phyloP scores from a whole-genome alignment of 768 basidiomycete genomes.

The Galerina marginata region DNA sequence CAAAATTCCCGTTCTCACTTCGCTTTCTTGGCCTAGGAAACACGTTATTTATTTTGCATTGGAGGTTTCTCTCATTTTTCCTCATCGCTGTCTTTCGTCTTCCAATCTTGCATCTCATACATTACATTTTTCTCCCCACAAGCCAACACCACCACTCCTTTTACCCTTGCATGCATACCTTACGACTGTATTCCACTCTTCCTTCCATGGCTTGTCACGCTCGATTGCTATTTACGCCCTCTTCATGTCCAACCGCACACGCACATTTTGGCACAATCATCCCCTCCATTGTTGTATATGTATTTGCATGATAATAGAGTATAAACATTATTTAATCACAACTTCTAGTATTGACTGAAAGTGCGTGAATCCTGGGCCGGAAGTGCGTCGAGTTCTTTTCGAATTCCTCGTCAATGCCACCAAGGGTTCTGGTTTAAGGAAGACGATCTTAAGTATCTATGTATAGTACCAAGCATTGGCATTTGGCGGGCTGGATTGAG shows the following conservation, averaged over 20 bases:
- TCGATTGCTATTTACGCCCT: background rate
- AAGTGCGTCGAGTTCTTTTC: too few relatives aligned
- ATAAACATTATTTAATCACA: too few relatives aligned
- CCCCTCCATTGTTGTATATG: background rate
- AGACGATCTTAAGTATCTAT: too few relatives aligned
- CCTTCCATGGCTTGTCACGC: background rate
- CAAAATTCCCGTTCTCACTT: too few relatives aligned
- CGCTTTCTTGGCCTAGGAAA: conserved; percentile 2
- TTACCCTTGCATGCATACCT: too few relatives aligned
- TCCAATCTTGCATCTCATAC: background rate
- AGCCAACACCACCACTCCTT: too few relatives aligned
- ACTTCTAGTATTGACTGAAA: too few relatives aligned
- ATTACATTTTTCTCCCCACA: conserved; percentile 2
- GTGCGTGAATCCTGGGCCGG: too few relatives aligned
- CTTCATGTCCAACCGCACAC: background rate
- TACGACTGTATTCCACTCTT: background rate
- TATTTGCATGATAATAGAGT: conserved; percentile 6
- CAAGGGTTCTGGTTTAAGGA: too few relatives aligned
- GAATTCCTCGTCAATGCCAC: too few relatives aligned
- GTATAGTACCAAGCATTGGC: too few relatives aligned
- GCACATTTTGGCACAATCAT: background rate
- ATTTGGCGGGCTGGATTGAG: too few relatives aligned
- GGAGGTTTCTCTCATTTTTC: background rate
- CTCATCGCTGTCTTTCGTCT: background rate
- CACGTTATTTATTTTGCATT: background rate